Percentiles rank a stretch among this genome's conserved stretches.
Conservation (phyloP, 75 land plant genomes). For the Picea glauca region DNA sequence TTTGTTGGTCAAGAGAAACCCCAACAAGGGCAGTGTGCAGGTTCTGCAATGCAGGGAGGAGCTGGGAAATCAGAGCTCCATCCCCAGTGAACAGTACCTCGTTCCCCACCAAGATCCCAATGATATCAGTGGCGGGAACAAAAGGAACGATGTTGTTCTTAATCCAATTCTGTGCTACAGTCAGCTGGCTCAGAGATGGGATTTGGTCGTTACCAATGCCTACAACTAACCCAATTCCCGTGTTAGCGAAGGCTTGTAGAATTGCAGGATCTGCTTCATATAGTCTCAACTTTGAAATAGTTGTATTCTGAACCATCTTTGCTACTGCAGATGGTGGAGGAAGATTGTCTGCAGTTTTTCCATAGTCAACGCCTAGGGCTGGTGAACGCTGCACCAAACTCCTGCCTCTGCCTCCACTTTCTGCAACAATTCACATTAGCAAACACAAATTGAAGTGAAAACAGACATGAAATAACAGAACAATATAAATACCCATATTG, state of each 20-base stretch:
- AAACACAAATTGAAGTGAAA: too few relatives aligned
- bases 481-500: too few relatives aligned
- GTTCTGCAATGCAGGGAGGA: constrained; percentile 75
- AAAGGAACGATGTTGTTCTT: constrained; percentile 42
- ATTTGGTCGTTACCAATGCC: constrained; percentile 66
- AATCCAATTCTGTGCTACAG: constrained; percentile 54
- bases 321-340: constrained; percentile 58
- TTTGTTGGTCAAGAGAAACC: constrained; percentile 24
- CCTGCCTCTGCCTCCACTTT: too few relatives aligned
- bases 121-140: constrained; percentile 50
- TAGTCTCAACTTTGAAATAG: constrained; percentile 53
- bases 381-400: too few relatives aligned
- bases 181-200: constrained; percentile 16
- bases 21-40: constrained; percentile 53
- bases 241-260: constrained; percentile 46
- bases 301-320: constrained; percentile 38
- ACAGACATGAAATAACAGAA: too few relatives aligned
- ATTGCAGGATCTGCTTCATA: constrained; percentile 72
- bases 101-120: constrained; percentile 72
- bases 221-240: constrained; percentile 50
- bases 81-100: constrained; percentile 58
- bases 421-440: too few relatives aligned
- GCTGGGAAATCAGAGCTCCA: constrained; percentile 23
- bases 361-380: constrained; percentile 62
- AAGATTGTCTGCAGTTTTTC: constrained; percentile 56